Base-by-base conservation (phyloP, 495 filamentous ascomycete species). In the Parathielavia appendiculata region DNA sequence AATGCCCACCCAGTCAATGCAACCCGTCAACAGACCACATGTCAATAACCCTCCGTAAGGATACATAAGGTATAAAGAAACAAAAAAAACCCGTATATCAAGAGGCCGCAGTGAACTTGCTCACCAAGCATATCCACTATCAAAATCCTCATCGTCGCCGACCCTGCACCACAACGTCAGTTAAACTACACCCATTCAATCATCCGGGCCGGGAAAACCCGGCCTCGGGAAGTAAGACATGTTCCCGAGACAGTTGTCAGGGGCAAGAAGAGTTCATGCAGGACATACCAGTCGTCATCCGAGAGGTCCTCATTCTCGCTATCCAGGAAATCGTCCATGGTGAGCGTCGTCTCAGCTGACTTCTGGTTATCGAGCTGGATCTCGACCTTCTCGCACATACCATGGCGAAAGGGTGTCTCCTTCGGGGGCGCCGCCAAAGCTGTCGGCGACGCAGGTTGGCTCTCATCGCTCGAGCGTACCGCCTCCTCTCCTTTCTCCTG, bases 361-460 rank as follows among this genome's bases (percentile, higher is more conserved):
- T 90, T 83, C 63, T 88, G 82, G 68, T 95, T 92, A 66, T 95
- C 91, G 51, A 96, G 86, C 19, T 83, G 76, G 45, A 96, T 79
- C 45, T 83, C 81, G n/a, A 96, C 90, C 36, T 83, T 74, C 23
- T 91, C 78, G 70, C 91, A 96, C 78, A 90, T 77, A 1, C 91
- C 89, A 47, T 93, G 91, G 16, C 86, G 71, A 57, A 78, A 74
- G 2, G 70, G 56, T 8, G 13, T n/a, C 19, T 35, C 47, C 13
- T 26, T 32, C 13, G 43, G 39, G 11, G 32, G 23, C 47, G 36
- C 50, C 0, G 35, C 13, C 3, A 46, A 17, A 2, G 50, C 14
- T 14, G 30, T 14, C 13, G 55, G 36, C 14, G 55, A 57, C 36
- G 3, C 38, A 7, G 48, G 19, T 2, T 20, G 23, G 35, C 26